These are phyloP conservation scores for Fragaria iinumae DNA, from an alignment of 306 rosid genomes.

Conservation along the genomic window DNA sequence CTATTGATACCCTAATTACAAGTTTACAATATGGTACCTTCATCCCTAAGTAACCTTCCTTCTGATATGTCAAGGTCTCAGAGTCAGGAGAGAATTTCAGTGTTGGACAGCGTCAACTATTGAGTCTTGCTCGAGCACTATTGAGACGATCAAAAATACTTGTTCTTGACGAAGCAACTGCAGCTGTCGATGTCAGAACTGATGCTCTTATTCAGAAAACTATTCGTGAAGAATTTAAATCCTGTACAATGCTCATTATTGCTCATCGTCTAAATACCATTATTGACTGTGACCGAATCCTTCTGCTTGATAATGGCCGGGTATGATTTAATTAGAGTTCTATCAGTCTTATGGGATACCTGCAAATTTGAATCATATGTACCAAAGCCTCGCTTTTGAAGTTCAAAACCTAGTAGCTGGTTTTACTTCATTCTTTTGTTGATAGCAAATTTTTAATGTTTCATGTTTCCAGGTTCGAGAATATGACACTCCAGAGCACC, in stretches of 20 bases:
- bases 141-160: slow-evolving; percentile 82
- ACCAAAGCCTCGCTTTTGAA: neutral
- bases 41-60: slow-evolving; percentile 2
- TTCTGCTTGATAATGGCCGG: slow-evolving; percentile 77
- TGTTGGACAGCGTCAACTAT: slow-evolving; percentile 89
- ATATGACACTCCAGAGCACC: slow-evolving; percentile 61
- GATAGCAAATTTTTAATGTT: neutral
- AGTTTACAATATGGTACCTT: neutral
- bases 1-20: neutral
- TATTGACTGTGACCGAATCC: slow-evolving; percentile 71
- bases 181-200: slow-evolving; percentile 93
- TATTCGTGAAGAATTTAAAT: slow-evolving; percentile 80
- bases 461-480: slow-evolving; percentile 62
- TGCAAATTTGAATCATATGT: neutral
- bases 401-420: neutral
- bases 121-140: slow-evolving; percentile 87
- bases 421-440: slow-evolving; percentile 10
- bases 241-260: slow-evolving; percentile 87
- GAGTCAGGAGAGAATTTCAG: slow-evolving; percentile 96
- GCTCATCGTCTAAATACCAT: slow-evolving; percentile 90
- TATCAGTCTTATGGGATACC: neutral
- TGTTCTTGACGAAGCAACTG: slow-evolving; percentile 93
- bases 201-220: slow-evolving; percentile 93
- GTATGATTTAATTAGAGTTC: slow-evolving; percentile 36
- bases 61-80: slow-evolving; percentile 53